These are phyloP conservation scores for Xylaria sp. DNA, from an alignment of 2,329 filamentous ascomycete species.

Conservation along the genomic window DNA sequence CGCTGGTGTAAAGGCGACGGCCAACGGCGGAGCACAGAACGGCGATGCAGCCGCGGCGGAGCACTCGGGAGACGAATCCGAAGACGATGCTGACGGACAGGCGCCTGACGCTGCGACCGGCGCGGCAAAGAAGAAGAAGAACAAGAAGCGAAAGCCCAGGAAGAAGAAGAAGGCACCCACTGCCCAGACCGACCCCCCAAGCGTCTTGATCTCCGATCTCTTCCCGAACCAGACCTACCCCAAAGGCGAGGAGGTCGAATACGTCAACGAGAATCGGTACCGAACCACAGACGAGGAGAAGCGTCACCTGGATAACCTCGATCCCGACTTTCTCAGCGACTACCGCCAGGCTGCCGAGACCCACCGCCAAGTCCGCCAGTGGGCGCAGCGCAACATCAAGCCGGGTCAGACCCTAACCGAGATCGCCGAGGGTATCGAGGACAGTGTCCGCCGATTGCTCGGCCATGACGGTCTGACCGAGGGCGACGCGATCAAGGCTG, in stretches of 20 bases:
- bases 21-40: slow-evolving; percentile 48
- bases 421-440: slow-evolving; percentile 88
- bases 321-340: slow-evolving; percentile 80
- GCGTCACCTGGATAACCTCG: slow-evolving; percentile 81
- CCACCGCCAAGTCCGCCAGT: slow-evolving; percentile 87
- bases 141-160: slow-evolving; percentile 82
- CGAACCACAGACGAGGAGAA: slow-evolving; percentile 88
- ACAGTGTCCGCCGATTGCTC: slow-evolving; percentile 79
- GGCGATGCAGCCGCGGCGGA: slow-evolving; percentile 51
- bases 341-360: slow-evolving; percentile 88
- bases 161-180: slow-evolving; percentile 74
- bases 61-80: slow-evolving; percentile 61
- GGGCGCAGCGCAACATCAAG: slow-evolving; percentile 82
- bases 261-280: slow-evolving; percentile 78
- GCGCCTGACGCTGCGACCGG: slow-evolving; percentile 50
- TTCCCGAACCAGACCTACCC: slow-evolving; percentile 80
- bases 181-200: slow-evolving; percentile 79
- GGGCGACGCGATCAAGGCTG: slow-evolving; percentile 80
- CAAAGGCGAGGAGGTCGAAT: slow-evolving; percentile 80
- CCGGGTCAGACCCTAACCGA: slow-evolving; percentile 83
- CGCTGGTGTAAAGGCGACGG: slow-evolving; percentile 14
- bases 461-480: slow-evolving; percentile 81
- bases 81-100: slow-evolving; percentile 61
- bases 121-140: slow-evolving; percentile 74
- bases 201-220: slow-evolving; percentile 76